These are phyloP conservation scores for Boletus subcaerulescens DNA, from an alignment of 768 basidiomycete species.

Conservation along the genomic window DNA sequence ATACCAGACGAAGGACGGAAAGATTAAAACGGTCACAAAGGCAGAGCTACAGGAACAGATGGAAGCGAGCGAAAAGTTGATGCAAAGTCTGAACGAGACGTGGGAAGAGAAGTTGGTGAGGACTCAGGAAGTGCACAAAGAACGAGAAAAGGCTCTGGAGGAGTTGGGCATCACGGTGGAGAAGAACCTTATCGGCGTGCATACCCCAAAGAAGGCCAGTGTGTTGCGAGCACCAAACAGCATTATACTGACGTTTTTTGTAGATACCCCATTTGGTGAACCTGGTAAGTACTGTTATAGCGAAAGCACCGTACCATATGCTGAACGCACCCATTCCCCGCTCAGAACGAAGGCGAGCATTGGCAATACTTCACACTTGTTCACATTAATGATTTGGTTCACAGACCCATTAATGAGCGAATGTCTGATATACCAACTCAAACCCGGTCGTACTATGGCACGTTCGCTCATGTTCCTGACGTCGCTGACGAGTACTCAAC, in stretches of 20 bases:
- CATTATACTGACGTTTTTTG: slow-evolving; percentile 8
- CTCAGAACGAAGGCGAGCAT: slow-evolving; percentile 67
- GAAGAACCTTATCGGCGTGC: slow-evolving; percentile 93
- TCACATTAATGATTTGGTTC: slow-evolving; percentile 9
- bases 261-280: slow-evolving; percentile 95
- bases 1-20: slow-evolving; percentile 89
- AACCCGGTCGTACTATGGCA: slow-evolving; percentile 77
- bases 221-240: slow-evolving; percentile 2
- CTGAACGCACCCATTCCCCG: slow-evolving; percentile 14
- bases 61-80: slow-evolving; percentile 91
- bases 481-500: slow-evolving; percentile 14
- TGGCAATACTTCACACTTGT: background rate
- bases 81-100: slow-evolving; percentile 90
- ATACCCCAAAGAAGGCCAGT: slow-evolving; percentile 89
- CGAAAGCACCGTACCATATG: background rate
- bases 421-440: slow-evolving; percentile 90
- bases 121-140: slow-evolving; percentile 93
- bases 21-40: slow-evolving; percentile 93
- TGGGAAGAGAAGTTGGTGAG: slow-evolving; percentile 94
- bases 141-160: slow-evolving; percentile 96
- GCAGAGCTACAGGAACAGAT: slow-evolving; percentile 97
- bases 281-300: slow-evolving; percentile 55
- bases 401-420: slow-evolving; percentile 95
- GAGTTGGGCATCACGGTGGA: slow-evolving; percentile 97
- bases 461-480: slow-evolving; percentile 21